phyloP scores from a whole-genome alignment of 805 yeast species.

The Tetrapisispora taiwanensis region DNA sequence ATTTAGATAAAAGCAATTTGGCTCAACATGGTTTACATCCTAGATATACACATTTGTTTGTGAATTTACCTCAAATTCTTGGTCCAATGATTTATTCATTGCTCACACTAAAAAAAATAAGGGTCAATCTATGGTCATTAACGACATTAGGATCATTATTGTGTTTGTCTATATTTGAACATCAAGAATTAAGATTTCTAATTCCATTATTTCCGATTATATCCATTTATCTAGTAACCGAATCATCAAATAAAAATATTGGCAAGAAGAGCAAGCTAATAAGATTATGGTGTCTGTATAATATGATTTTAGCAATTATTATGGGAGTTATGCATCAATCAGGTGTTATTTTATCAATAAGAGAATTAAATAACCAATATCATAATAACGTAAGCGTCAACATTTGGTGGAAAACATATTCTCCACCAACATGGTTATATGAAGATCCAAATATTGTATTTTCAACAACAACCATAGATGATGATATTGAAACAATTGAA shows the following conservation, averaged over 20 bases:
- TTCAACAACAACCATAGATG: slow-evolving; percentile 14
- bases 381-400: slow-evolving; percentile 29
- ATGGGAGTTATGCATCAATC: slow-evolving; percentile 87
- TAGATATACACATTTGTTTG: slow-evolving; percentile 56
- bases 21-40: slow-evolving; percentile 78
- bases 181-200: slow-evolving; percentile 88
- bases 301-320: slow-evolving; percentile 43
- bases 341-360: slow-evolving; percentile 67
- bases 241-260: slow-evolving; percentile 7
- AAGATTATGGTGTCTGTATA: slow-evolving; percentile 53
- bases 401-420: slow-evolving; percentile 90
- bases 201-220: slow-evolving; percentile 67
- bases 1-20: slow-evolving; percentile 48
- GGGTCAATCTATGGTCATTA: slow-evolving; percentile 39
- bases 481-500: slow-evolving; percentile 15
- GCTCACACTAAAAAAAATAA: slow-evolving; percentile 5
- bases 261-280: neutral
- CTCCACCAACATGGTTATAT: slow-evolving; percentile 85
- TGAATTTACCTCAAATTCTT: slow-evolving; percentile 68
- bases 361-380: slow-evolving; percentile 8
- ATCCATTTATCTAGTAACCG: slow-evolving; percentile 34
- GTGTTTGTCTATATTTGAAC: slow-evolving; percentile 65
- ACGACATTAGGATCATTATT: slow-evolving; percentile 53
- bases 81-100: slow-evolving; percentile 62
- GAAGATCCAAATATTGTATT: slow-evolving; percentile 16